These are phyloP conservation scores for Tricholoma matsutake DNA, from an alignment of 768 basidiomycete genomes.

Conservation along the genomic window DNA sequence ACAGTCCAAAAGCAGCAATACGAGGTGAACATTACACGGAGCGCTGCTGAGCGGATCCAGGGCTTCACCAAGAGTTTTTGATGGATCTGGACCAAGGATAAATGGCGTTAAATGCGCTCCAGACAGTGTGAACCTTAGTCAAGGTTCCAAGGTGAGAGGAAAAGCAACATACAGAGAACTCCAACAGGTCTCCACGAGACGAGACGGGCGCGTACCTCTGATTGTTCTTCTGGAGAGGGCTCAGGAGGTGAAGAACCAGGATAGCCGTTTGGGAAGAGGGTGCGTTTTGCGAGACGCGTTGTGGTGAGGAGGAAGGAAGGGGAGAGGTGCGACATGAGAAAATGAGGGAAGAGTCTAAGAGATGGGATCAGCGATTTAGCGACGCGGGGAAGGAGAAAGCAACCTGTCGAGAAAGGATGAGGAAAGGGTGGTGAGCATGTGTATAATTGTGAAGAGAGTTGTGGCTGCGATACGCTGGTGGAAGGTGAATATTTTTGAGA, in stretches of 20 bases:
- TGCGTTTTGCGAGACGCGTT: constrained; percentile 56
- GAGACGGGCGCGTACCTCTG: constrained; percentile 46
- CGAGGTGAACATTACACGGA: constrained; percentile 77
- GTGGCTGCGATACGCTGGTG: constrained; percentile 47
- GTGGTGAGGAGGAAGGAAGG: constrained; percentile 49
- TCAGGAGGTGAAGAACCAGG: constrained; percentile 71
- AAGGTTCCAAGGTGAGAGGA: constrained; percentile 1
- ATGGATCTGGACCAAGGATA: constrained; percentile 53
- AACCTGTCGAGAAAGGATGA: constrained; percentile 62
- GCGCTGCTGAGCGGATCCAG: constrained; percentile 60
- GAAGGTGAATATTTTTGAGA: constrained; percentile 48
- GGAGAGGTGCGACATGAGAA: constrained; percentile 55
- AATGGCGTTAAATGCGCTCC: constrained; percentile 45
- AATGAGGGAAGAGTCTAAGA: constrained; percentile 62
- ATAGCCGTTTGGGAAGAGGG: constrained; percentile 88
- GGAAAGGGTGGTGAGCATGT: constrained; percentile 45
- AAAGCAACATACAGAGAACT: constrained; percentile 29
- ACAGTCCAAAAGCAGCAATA: constrained; percentile 71
- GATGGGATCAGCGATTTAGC: not conserved
- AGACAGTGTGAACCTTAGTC: not conserved
- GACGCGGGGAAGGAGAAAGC: constrained; percentile 1
- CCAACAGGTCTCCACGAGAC: constrained; percentile 36
- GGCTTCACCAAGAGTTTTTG: constrained; percentile 45
- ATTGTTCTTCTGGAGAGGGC: constrained; percentile 76
- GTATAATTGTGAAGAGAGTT: constrained; percentile 42